Base-by-base conservation (phyloP, 2,329 filamentous ascomycete species). In the Penicillium sp. region DNA sequence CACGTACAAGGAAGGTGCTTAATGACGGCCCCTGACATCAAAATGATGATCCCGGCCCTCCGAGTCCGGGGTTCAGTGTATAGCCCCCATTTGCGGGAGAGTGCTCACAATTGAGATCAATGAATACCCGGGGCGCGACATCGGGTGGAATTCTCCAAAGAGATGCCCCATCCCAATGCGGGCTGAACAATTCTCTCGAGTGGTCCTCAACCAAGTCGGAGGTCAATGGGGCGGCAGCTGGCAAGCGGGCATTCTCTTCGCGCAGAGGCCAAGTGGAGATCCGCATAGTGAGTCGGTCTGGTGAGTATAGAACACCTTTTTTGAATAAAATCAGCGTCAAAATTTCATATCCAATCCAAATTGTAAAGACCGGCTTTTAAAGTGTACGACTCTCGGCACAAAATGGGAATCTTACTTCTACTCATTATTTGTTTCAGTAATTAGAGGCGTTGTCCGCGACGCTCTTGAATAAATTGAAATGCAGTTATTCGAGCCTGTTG, bases 401-500 rank as follows among this genome's bases (percentile, higher is more conserved):
- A 31, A 10, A 7, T 16, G 1, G 7, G 8, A 16, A 5, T n/a
- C 31, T 16, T 16, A 14, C 14, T 14, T 20, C 13, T 44, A 44
- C n/a, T n/a, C 35, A 40, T 41, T 31, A 27, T 14, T 14, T 33
- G 27, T 40, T 35, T 50, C 20, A 72, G 60, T 70, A 69, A 56
- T 43, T 73, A 2, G 63, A 64, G 2, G 69, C 73, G 2, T 54
- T 77, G 5, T 55, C 70, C 3, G 75, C 75, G 0, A 69, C 73
- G 0, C 51, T 77, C 1, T 51, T 78, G 6, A 78, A 78, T 54
- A 69, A 70, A 65, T 73, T 1, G 74, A 74, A 51, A 73, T 77
- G 46, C 75, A 78, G 57, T 73, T 66, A 1, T 72, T 72, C 31
- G 75, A 78, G 53, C 56, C 78, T 1, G 74, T 78, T 51, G 75